Conservation (phyloP, 345 rosid species). For the Noccaea caerulescens region DNA sequence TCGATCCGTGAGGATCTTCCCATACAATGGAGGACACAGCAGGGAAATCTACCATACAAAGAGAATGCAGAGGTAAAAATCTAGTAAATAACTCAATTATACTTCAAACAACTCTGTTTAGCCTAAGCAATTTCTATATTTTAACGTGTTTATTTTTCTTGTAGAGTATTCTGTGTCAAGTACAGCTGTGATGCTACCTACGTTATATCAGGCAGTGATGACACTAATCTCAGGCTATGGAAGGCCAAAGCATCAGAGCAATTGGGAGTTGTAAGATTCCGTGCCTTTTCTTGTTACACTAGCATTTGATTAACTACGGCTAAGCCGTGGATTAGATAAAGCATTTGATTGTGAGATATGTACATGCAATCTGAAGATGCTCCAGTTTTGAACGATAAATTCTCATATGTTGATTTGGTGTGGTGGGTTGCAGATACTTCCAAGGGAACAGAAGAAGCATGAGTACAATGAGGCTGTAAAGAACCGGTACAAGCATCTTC, state of each 20-base stretch:
- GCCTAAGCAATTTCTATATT: not conserved
- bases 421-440: slow-evolving; percentile 63
- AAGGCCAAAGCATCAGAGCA: slow-evolving; percentile 99
- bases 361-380: not conserved
- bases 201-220: slow-evolving; percentile 94
- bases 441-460: slow-evolving; percentile 83
- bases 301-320: not conserved
- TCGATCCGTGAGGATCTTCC: slow-evolving; percentile 93
- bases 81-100: not conserved
- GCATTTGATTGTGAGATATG: slow-evolving; percentile 6
- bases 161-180: slow-evolving; percentile 91
- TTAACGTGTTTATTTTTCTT: not conserved
- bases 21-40: slow-evolving; percentile 89
- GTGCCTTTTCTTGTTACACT: slow-evolving; percentile 23
- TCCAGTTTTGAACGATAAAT: not conserved
- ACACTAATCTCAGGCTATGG: slow-evolving; percentile 93
- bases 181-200: slow-evolving; percentile 94
- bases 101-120: not conserved
- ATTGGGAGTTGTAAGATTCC: slow-evolving; percentile 84
- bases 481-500: slow-evolving; percentile 88
- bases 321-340: not conserved
- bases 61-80: slow-evolving; percentile 92
- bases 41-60: slow-evolving; percentile 92
- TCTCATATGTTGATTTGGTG: slow-evolving; percentile 20
- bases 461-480: slow-evolving; percentile 82